Conservation (phyloP, 768 basidiomycete genomes). For the Boletus tylopilopsis region DNA sequence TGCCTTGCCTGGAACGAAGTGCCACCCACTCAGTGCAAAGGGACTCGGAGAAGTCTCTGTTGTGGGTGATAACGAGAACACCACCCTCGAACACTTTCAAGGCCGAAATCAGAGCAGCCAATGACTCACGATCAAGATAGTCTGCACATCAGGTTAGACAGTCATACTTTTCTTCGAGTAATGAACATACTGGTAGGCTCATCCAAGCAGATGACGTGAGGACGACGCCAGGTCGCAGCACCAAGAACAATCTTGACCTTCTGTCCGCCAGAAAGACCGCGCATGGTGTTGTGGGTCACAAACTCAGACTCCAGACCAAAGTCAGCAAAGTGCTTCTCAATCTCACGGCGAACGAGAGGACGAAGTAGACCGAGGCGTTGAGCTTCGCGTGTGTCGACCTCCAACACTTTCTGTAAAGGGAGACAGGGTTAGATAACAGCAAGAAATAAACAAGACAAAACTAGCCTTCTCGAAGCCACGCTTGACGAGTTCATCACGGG, state of each 20-base stretch:
- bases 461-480: slow-evolving; percentile 93
- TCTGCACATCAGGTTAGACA: slow-evolving; percentile 40
- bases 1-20: neutral
- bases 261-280: slow-evolving; percentile 97
- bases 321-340: slow-evolving; percentile 99
- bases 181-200: slow-evolving; percentile 80
- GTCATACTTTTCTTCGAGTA: neutral
- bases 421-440: neutral
- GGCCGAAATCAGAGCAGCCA: slow-evolving; percentile 97
- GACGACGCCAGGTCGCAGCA: slow-evolving; percentile 98
- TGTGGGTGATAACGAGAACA: slow-evolving; percentile 97
- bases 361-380: slow-evolving; percentile 93
- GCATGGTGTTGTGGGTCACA: slow-evolving; percentile 98
- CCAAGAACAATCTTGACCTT: slow-evolving; percentile 99
- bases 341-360: slow-evolving; percentile 96
- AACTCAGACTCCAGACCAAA: slow-evolving; percentile 99
- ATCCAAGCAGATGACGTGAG: slow-evolving; percentile 95
- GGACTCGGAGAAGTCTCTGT: slow-evolving; percentile 98
- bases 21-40: slow-evolving; percentile 74
- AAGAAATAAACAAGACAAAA: neutral
- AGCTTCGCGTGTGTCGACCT: slow-evolving; percentile 96
- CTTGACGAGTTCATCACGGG: slow-evolving; percentile 95
- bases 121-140: slow-evolving; percentile 99
- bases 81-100: slow-evolving; percentile 98
- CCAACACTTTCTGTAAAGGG: slow-evolving; percentile 75